Evolutionary conservation across 805 yeast species (phyloP).

Genomic region (Tetrapisispora arboricola): DNA sequence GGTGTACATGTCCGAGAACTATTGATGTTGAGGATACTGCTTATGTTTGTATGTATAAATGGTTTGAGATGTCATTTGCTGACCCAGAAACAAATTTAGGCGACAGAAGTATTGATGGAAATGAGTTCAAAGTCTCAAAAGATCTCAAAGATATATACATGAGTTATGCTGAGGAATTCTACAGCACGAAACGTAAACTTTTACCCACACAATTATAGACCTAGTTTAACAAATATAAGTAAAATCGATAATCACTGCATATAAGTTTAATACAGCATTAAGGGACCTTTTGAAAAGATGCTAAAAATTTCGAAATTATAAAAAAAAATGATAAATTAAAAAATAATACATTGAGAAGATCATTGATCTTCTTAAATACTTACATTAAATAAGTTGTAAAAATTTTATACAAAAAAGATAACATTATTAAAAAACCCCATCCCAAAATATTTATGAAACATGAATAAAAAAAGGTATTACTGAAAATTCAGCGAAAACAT

Average conservation of each 20-base stretch:
- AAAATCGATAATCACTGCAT: not conserved
- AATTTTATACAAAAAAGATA: slow-evolving; percentile 2
- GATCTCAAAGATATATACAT: slow-evolving; percentile 2
- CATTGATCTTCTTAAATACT: slow-evolving; percentile 1
- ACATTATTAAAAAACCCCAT: slow-evolving; percentile 3
- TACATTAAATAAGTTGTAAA: slow-evolving; percentile 2
- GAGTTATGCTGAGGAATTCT: not conserved
- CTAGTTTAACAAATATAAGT: not conserved
- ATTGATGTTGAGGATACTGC: slow-evolving; percentile 48
- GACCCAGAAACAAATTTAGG: slow-evolving; percentile 1
- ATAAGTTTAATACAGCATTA: not conserved
- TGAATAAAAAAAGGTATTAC: slow-evolving; percentile 2
- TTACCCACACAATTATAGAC: not conserved
- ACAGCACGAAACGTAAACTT: not conserved
- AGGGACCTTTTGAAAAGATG: too few species aligned
- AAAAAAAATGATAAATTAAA: not conserved
- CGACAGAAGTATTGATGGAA: slow-evolving; percentile 1
- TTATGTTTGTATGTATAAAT: slow-evolving; percentile 41
- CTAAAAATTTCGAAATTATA: not conserved
- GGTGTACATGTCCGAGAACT: slow-evolving; percentile 65
- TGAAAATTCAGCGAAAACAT: not conserved
- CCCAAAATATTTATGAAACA: slow-evolving; percentile 3
- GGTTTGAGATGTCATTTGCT: slow-evolving; percentile 31
- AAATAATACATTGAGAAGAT: slow-evolving; percentile 2
- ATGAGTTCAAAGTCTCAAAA: slow-evolving; percentile 2